Conservation (phyloP, 169 alveolate species). For the Plasmodium ovale region DNA sequence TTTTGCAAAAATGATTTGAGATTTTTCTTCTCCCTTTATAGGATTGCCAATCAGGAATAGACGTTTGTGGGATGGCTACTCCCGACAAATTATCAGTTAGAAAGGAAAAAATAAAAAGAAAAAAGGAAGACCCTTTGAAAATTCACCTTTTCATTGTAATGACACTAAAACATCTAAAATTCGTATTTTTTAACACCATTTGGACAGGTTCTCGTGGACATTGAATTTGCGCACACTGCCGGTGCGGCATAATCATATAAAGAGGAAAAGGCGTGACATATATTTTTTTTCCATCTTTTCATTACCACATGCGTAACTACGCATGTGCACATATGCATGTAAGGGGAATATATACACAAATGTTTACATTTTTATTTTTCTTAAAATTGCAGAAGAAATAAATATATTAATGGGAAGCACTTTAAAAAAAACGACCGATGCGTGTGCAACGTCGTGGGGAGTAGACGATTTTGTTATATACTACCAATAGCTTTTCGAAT, state of each 20-base stretch:
- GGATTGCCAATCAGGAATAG: slow-evolving; percentile 25
- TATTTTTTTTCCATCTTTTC: too few relatives aligned
- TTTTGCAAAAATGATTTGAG: not conserved
- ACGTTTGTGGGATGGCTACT: slow-evolving; percentile 35
- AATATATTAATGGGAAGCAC: slow-evolving; percentile 77
- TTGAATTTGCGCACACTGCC: slow-evolving; percentile 48
- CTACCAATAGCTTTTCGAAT: slow-evolving; percentile 49
- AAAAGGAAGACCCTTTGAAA: not conserved
- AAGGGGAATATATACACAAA: not conserved
- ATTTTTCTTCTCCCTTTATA: not conserved
- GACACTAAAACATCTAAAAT: not conserved
- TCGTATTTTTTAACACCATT: not conserved
- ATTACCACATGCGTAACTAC: too few relatives aligned
- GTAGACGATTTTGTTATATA: slow-evolving; percentile 85
- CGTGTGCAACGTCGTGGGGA: slow-evolving; percentile 90
- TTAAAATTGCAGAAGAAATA: slow-evolving; percentile 34
- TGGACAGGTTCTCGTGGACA: slow-evolving; percentile 25
- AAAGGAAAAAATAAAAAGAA: not conserved
- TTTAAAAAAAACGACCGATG: slow-evolving; percentile 75
- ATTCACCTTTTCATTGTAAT: not conserved
- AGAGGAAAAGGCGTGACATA: not conserved
- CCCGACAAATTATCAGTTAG: slow-evolving; percentile 57
- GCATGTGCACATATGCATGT: too few relatives aligned
- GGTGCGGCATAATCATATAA: slow-evolving; percentile 10
- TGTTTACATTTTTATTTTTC: not conserved